Percentiles rank a stretch among this genome's conserved stretches.
Conservation (phyloP, 225 moss, liverwort and hornwort genomes). For the Rhytidiadelphus loreus region DNA sequence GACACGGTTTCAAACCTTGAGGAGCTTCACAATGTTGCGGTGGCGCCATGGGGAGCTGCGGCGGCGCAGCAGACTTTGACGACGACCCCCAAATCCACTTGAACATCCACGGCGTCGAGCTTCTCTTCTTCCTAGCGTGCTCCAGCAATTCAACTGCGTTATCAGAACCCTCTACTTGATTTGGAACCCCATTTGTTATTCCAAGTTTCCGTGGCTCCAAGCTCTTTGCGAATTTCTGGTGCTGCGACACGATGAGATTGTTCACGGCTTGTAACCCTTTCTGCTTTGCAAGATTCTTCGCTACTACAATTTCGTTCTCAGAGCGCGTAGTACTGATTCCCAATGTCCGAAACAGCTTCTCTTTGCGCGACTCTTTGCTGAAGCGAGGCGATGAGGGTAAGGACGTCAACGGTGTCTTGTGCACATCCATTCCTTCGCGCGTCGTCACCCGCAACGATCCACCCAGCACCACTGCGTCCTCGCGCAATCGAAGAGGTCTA, state of each 20-base stretch:
- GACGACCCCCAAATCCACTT: conserved; percentile 29
- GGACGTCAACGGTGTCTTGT: neutral
- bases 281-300: neutral
- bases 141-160: neutral
- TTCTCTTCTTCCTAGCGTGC: conserved; percentile 7
- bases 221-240: conserved; percentile 3
- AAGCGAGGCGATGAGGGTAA: conserved; percentile 18
- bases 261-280: neutral
- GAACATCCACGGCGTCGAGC: conserved; percentile 19
- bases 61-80: neutral
- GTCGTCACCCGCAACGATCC: conserved; percentile 5
- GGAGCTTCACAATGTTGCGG: neutral
- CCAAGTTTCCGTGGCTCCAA: conserved; percentile 3
- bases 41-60: neutral
- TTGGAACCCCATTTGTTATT: neutral
- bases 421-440: neutral
- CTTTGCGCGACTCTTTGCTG: conserved; percentile 6
- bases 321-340: neutral
- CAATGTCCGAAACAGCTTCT: conserved; percentile 15
- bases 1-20: neutral
- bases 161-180: neutral
- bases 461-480: neutral
- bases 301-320: neutral
- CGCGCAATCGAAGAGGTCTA: neutral
- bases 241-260: conserved; percentile 9